Evolutionary conservation across 805 yeast species (phyloP).

Genomic region (Wickerhamomyces rabaulensis): DNA sequence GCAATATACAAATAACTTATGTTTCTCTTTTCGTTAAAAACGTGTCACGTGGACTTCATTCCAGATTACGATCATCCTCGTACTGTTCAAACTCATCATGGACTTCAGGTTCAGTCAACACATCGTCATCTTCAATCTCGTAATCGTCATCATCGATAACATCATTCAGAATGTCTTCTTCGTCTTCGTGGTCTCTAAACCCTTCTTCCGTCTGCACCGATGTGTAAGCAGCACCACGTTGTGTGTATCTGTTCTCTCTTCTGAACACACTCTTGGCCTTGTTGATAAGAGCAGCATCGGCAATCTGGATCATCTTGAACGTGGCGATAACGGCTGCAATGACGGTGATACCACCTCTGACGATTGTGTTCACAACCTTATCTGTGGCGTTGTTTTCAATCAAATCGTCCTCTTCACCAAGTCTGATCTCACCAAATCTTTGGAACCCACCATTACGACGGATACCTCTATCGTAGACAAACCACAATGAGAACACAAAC

Average conservation of each 20-base stretch:
- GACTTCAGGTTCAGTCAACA: constrained; percentile 3
- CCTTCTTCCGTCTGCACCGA: constrained; percentile 13
- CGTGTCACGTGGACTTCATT: constrained; percentile 1
- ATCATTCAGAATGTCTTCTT: constrained; percentile 16
- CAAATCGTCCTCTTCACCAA: constrained; percentile 75
- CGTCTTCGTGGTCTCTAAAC: constrained; percentile 21
- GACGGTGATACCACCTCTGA: constrained; percentile 29
- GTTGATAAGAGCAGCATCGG: constrained; percentile 14
- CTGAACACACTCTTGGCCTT: constrained; percentile 13
- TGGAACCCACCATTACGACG: constrained; percentile 57
- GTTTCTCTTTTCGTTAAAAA: no score
- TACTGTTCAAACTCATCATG: constrained; percentile 11
- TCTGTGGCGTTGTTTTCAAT: constrained; percentile 51
- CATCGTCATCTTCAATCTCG: constrained; percentile 22
- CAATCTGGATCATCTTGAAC: constrained; percentile 24
- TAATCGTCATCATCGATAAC: constrained; percentile 21
- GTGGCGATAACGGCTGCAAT: constrained; percentile 28
- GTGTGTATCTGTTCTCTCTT: constrained; percentile 17
- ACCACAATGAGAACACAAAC: constrained; percentile 37
- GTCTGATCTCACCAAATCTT: constrained; percentile 83
- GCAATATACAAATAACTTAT: no score
- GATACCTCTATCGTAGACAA: constrained; percentile 71
- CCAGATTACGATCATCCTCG: constrained; percentile 12
- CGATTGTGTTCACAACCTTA: constrained; percentile 46
- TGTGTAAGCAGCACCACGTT: constrained; percentile 19